Percentiles rank a stretch among this genome's conserved stretches.
These are phyloP conservation scores for Lactifluus pinguis DNA, from an alignment of 768 basidiomycete genomes.

Conservation along the genomic window DNA sequence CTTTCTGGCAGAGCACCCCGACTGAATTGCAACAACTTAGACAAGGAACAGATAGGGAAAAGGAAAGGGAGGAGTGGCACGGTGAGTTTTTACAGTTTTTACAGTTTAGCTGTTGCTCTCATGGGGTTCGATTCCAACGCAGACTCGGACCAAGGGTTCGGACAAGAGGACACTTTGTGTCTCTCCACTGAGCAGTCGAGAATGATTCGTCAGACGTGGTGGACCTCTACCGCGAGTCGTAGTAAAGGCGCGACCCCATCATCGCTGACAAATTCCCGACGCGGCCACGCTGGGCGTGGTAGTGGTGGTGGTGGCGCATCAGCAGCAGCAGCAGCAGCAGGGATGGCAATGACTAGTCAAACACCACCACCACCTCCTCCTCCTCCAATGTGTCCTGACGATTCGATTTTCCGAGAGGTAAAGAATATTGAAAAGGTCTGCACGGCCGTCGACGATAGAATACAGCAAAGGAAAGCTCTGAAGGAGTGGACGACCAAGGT, in stretches of 20 bases:
- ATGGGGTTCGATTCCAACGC: background rate
- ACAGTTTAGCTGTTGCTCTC: too few relatives aligned
- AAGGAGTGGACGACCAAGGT: background rate
- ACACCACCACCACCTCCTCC: background rate
- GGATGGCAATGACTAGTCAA: background rate
- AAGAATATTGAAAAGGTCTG: background rate
- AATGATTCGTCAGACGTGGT: slow-evolving; percentile 1
- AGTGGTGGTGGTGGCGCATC: background rate
- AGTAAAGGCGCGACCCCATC: background rate
- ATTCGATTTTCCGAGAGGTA: background rate
- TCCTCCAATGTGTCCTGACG: background rate
- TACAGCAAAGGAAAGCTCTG: background rate
- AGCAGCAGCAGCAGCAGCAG: background rate
- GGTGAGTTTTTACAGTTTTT: background rate
- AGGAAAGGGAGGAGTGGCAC: background rate
- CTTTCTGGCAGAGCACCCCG: slow-evolving; percentile 9
- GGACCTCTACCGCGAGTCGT: background rate
- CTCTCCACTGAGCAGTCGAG: background rate
- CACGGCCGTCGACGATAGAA: slow-evolving; percentile 2
- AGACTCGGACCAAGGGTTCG: background rate
- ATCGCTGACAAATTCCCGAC: background rate
- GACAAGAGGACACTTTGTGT: background rate
- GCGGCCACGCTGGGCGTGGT: background rate
- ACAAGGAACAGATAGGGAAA: background rate
- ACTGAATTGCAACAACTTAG: background rate